Base-by-base conservation (phyloP, 2,329 filamentous ascomycete genomes). In the Tricladium varicosporioides region DNA sequence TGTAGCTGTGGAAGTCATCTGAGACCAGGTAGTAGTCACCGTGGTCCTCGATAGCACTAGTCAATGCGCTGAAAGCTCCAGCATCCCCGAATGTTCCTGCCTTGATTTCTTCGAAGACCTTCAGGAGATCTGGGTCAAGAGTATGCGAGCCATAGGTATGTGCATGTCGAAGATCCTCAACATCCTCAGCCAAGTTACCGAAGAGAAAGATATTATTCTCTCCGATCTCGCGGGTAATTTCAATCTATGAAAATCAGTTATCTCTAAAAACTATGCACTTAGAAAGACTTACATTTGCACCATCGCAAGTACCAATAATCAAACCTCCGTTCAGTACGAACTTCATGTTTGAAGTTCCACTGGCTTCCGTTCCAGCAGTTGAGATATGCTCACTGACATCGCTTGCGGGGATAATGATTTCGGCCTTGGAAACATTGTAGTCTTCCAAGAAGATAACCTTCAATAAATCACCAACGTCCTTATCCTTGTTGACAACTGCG, bases 391-490 rank as follows among this genome's bases (percentile, higher is more conserved):
- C 94, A 75, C 92, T 96, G 69, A 99, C 87, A 68, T 99, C 94
- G 16, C 91, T 96, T 11, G 94, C 94, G 11, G 94, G 94, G 63
- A 85, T 84, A 69, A 99, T 97, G 69, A 97, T 92, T 76, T 99
- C 94, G 2, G 94, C 94, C 80, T 99, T 99, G 84, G 92, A 96
- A 70, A 99, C 94, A 65, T 99, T 99, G 83, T 99, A 99, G 75
- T 99, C 94, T 71, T 95, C 91, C 53, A 99, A 76, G 80, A 97
- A 99, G 70, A 99, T 86, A 53, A 99, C 94, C 81, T 99, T 99
- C 70, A 99, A 82, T 31, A 96, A 80, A 70, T 97, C 93, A 32
- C 93, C 93, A 70, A 97, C 87, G 33, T 97, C 94, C 45, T 85
- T 80, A 69, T 99, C 94, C 43, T 90, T 89, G 78, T 99, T 99